Conservation (phyloP, 2,329 filamentous ascomycete species). For the Fusarium burgessii region DNA sequence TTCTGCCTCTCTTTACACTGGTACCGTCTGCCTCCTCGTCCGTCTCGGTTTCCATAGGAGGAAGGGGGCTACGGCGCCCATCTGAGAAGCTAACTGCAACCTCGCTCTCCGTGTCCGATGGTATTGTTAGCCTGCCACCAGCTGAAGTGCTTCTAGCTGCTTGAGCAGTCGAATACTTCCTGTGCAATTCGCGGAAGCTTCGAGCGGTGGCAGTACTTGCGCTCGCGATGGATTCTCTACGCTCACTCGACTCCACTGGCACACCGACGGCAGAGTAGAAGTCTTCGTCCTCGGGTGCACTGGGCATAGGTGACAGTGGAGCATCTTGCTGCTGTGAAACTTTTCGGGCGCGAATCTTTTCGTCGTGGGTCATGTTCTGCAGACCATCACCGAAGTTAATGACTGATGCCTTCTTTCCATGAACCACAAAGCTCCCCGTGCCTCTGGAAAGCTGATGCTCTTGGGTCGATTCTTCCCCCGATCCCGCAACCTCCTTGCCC, state of each 20-base stretch:
- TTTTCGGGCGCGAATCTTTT: constrained; percentile 75
- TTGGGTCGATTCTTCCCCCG: constrained; percentile 57
- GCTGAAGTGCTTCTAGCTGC: constrained; percentile 57
- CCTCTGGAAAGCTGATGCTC: constrained; percentile 81
- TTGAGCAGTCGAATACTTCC: constrained; percentile 68
- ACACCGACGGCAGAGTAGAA: constrained; percentile 64
- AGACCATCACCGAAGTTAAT: constrained; percentile 97
- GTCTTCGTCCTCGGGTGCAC: constrained; percentile 59
- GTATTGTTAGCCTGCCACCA: constrained; percentile 59
- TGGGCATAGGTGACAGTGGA: constrained; percentile 52
- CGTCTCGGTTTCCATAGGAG: constrained; percentile 60
- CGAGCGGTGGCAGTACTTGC: constrained; percentile 74
- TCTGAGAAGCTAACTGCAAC: constrained; percentile 71
- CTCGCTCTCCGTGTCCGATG: constrained; percentile 71
- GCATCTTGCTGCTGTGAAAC: constrained; percentile 57
- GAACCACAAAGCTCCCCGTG: constrained; percentile 91
- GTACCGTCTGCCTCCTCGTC: constrained; percentile 45
- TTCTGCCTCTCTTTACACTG: constrained; percentile 32
- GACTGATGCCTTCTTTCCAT: constrained; percentile 97
- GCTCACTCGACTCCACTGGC: constrained; percentile 58
- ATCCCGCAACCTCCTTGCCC: constrained; percentile 69
- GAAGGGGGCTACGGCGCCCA: constrained; percentile 66
- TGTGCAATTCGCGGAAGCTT: constrained; percentile 73
- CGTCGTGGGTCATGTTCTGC: constrained; percentile 80
- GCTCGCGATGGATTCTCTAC: constrained; percentile 72